These are phyloP conservation scores for Leccinum subgranulosum DNA, from an alignment of 768 basidiomycete genomes.

Conservation along the genomic window DNA sequence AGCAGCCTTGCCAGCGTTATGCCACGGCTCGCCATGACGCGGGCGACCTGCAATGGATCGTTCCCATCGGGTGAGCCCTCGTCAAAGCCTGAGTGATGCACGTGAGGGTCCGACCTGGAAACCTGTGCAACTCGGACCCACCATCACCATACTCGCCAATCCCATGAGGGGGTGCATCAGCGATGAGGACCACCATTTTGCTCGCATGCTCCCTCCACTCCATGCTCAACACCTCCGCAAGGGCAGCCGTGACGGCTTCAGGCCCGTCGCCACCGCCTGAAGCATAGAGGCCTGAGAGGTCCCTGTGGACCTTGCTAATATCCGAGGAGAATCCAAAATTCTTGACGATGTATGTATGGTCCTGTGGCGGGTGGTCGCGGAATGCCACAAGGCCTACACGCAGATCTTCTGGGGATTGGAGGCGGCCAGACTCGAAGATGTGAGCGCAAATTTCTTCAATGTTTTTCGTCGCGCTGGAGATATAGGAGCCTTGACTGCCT, in stretches of 20 bases:
- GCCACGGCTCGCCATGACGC: slow-evolving; percentile 87
- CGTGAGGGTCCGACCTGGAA: slow-evolving; percentile 11
- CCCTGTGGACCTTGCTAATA: slow-evolving; percentile 79
- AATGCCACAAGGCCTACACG: slow-evolving; percentile 93
- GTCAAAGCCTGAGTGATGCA: slow-evolving; percentile 67
- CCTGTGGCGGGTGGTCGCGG: slow-evolving; percentile 96
- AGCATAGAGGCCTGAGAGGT: slow-evolving; percentile 82
- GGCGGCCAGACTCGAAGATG: slow-evolving; percentile 91
- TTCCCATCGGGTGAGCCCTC: slow-evolving; percentile 92
- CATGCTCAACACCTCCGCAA: slow-evolving; percentile 84
- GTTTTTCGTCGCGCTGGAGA: slow-evolving; percentile 92
- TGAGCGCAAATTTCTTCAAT: slow-evolving; percentile 93
- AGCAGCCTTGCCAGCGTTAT: slow-evolving; percentile 74
- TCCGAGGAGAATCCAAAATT: slow-evolving; percentile 95
- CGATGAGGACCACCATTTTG: slow-evolving; percentile 96
- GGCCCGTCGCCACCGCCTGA: slow-evolving; percentile 94
- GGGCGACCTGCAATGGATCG: slow-evolving; percentile 83
- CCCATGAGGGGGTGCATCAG: slow-evolving; percentile 97
- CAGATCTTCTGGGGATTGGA: slow-evolving; percentile 84
- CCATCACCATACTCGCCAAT: slow-evolving; percentile 97
- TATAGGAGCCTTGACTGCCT: slow-evolving; percentile 87
- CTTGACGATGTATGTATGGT: slow-evolving; percentile 91
- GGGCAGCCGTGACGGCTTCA: slow-evolving; percentile 92
- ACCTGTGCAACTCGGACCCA: slow-evolving; percentile 31
- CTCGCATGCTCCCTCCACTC: slow-evolving; percentile 86